Percentiles rank a stretch among this genome's conserved stretches.
phyloP scores from a whole-genome alignment of 1,139 yeast species.

The Diutina siamensis region DNA sequence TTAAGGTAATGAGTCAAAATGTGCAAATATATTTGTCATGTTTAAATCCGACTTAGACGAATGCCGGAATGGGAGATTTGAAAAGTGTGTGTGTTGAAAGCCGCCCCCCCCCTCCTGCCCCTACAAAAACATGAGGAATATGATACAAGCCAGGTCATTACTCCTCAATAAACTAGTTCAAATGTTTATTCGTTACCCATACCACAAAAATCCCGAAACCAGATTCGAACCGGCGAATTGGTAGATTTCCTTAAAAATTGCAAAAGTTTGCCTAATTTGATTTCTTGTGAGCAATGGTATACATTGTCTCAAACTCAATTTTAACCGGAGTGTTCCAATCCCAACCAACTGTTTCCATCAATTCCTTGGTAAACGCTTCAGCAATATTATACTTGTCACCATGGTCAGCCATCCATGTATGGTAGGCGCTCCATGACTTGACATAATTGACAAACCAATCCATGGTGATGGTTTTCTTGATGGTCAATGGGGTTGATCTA shows the following conservation, averaged over 20 bases:
- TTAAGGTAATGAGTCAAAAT: background rate
- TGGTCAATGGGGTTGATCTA: constrained; percentile 22
- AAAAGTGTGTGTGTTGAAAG: no score
- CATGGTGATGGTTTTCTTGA: constrained; percentile 32
- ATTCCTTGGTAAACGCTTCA: constrained; percentile 1
- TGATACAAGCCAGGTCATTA: no score
- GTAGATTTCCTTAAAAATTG: background rate
- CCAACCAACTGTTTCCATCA: background rate
- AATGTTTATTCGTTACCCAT: no score
- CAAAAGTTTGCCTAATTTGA: background rate
- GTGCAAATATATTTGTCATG: background rate
- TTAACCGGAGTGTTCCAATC: background rate
- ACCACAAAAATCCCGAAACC: no score
- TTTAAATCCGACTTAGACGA: no score
- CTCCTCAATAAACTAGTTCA: no score
- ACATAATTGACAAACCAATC: constrained; percentile 36
- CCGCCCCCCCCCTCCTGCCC: no score
- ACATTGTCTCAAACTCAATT: constrained; percentile 1
- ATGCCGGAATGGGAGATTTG: no score
- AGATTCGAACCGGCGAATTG: no score
- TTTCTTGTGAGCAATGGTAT: background rate
- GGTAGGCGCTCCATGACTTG: constrained; percentile 62
- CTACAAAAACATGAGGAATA: no score
- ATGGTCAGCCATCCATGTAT: constrained; percentile 44
- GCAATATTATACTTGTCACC: constrained; percentile 11